Percentiles rank a stretch among this genome's conserved stretches.
These are phyloP conservation scores for Pulveroboletus sp. DNA, from an alignment of 768 basidiomycete genomes.

Conservation along the genomic window DNA sequence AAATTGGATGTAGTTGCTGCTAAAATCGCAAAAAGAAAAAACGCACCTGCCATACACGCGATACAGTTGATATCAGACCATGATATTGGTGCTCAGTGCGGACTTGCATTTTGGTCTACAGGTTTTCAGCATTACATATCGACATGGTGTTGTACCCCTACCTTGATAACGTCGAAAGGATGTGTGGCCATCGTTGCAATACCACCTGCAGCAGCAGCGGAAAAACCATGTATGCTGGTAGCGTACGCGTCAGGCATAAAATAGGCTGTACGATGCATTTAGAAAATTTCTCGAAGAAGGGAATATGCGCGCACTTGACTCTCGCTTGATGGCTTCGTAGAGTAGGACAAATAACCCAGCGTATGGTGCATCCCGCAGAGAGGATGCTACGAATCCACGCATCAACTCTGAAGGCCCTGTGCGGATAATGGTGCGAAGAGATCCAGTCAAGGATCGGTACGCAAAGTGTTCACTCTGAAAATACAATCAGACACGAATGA, in stretches of 20 bases:
- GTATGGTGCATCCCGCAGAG: slow-evolving; percentile 92
- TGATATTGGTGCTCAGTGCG: slow-evolving; percentile 75
- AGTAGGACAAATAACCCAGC: slow-evolving; percentile 87
- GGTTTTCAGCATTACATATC: slow-evolving; percentile 1
- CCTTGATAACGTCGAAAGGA: slow-evolving; percentile 94
- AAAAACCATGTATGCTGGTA: slow-evolving; percentile 54
- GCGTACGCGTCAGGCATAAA: slow-evolving; percentile 44
- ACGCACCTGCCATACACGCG: slow-evolving; percentile 67
- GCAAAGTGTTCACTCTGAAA: slow-evolving; percentile 73
- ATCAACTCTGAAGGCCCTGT: slow-evolving; percentile 79
- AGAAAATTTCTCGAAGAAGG: slow-evolving; percentile 3
- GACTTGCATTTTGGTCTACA: slow-evolving; percentile 89
- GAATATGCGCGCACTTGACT: slow-evolving; percentile 49
- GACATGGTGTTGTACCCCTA: slow-evolving; percentile 23
- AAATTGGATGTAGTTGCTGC: neutral
- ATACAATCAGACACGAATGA: neutral
- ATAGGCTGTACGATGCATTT: slow-evolving; percentile 30
- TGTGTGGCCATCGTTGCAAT: slow-evolving; percentile 85
- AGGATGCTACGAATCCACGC: slow-evolving; percentile 83
- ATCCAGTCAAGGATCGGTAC: slow-evolving; percentile 60
- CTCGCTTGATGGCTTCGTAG: slow-evolving; percentile 83
- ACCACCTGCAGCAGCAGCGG: slow-evolving; percentile 79
- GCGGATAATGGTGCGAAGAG: slow-evolving; percentile 57
- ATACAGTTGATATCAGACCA: slow-evolving; percentile 61
- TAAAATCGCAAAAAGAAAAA: neutral